A percentile compares a stretch with the other conserved stretches of the same genome.
Conservation (phyloP, 2,329 filamentous ascomycete genomes). For the Coniochaeta ligniaria region DNA sequence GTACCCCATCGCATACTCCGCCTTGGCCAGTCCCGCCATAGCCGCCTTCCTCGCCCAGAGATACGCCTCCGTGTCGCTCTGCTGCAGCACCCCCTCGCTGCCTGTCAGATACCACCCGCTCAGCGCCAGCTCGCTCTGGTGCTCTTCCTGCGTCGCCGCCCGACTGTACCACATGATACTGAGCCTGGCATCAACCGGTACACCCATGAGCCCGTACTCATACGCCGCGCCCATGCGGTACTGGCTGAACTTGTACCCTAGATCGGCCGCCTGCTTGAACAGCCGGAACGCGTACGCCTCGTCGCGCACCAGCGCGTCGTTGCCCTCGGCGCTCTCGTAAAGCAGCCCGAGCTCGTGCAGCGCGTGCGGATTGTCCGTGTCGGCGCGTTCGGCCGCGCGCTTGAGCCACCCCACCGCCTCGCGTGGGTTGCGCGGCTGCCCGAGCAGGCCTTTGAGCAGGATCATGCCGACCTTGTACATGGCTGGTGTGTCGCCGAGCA, state of each 20-base stretch:
- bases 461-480: constrained; percentile 99
- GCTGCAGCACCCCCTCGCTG: constrained; percentile 75
- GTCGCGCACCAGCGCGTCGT: constrained; percentile 72
- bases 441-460: constrained; percentile 84
- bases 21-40: constrained; percentile 79
- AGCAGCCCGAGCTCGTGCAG: constrained; percentile 76
- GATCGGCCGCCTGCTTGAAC: constrained; percentile 76
- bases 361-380: constrained; percentile 87
- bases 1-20: constrained; percentile 97
- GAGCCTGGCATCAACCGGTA: constrained; percentile 71
- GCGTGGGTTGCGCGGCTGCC: constrained; percentile 71
- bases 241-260: constrained; percentile 94
- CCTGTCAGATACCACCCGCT: constrained; percentile 96
- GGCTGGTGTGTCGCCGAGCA: constrained; percentile 81
- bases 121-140: constrained; percentile 80
- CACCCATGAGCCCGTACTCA: constrained; percentile 82
- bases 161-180: constrained; percentile 93
- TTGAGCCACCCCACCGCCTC: constrained; percentile 92
- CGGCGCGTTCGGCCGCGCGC: constrained; percentile 80
- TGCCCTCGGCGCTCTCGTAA: constrained; percentile 56
- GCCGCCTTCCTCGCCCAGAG: constrained; percentile 95
- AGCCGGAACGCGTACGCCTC: constrained; percentile 74
- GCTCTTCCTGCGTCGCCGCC: constrained; percentile 87
- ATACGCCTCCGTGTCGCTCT: constrained; percentile 94
- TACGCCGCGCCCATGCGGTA: constrained; percentile 82